A percentile compares a stretch with the other conserved stretches of the same genome.
phyloP scores from a whole-genome alignment of 495 filamentous ascomycete species.

The Lentithecium fluviatile region DNA sequence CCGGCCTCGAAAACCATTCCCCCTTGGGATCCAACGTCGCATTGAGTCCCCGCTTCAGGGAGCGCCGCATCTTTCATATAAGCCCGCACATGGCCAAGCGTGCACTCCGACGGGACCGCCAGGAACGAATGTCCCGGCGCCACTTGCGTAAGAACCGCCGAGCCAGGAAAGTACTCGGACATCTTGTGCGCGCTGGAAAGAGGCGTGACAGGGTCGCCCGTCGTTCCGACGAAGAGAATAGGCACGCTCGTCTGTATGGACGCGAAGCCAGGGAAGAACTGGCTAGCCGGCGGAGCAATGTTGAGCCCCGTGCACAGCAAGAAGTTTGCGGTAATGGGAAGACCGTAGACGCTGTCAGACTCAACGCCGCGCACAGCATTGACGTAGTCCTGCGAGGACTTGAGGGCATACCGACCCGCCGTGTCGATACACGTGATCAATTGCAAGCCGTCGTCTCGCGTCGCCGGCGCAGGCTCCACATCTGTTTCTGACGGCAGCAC shows the following conservation, averaged over 20 bases:
- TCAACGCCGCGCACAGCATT: neutral
- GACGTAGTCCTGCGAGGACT: too few species aligned
- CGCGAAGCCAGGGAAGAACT: constrained; percentile 10
- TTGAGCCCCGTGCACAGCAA: too few species aligned
- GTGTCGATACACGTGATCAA: too few species aligned
- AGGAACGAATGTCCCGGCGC: neutral
- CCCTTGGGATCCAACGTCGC: too few species aligned
- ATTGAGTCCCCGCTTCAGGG: constrained; percentile 1
- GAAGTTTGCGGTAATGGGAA: neutral
- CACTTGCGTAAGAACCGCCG: neutral
- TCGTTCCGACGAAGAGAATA: constrained; percentile 8
- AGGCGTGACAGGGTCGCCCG: constrained; percentile 13
- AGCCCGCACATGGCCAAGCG: neutral
- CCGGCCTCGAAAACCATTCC: too few species aligned
- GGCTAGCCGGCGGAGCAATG: constrained; percentile 3
- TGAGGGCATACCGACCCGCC: too few species aligned
- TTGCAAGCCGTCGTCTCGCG: too few species aligned
- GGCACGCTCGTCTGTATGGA: neutral
- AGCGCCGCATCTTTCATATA: constrained; percentile 8
- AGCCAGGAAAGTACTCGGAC: constrained; percentile 1
- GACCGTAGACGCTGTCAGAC: neutral
- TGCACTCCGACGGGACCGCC: neutral
- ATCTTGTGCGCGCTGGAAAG: neutral
- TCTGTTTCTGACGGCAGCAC: too few species aligned
- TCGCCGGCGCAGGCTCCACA: too few species aligned